These are phyloP conservation scores for Pichia eremophila DNA, from an alignment of 805 yeast genomes.

Conservation along the genomic window DNA sequence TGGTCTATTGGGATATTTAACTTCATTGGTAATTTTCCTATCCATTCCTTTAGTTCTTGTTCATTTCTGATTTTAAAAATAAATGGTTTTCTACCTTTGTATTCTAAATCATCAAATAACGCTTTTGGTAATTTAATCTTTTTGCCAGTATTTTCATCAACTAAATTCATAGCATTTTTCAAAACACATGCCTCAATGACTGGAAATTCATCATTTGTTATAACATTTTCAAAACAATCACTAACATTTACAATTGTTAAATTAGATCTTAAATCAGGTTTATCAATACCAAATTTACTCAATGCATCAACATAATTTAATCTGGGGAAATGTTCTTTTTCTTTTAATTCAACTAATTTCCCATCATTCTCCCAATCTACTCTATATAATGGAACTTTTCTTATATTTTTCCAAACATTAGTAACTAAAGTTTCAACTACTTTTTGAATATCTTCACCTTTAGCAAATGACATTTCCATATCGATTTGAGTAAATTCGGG, in stretches of 20 bases:
- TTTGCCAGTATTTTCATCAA: background rate
- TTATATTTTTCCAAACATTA: constrained; percentile 45
- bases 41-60: constrained; percentile 37
- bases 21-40: constrained; percentile 16
- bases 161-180: constrained; percentile 32
- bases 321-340: constrained; percentile 29
- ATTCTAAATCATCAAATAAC: constrained; percentile 32
- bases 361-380: constrained; percentile 24
- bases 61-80: constrained; percentile 41
- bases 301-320: constrained; percentile 64
- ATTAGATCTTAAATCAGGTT: constrained; percentile 77
- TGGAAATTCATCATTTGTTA: constrained; percentile 40
- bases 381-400: constrained; percentile 30
- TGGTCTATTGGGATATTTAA: constrained; percentile 5
- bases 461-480: constrained; percentile 82
- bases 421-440: constrained; percentile 52
- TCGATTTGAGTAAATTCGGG: constrained; percentile 98
- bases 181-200: constrained; percentile 69
- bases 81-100: constrained; percentile 49
- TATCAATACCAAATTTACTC: constrained; percentile 76
- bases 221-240: constrained; percentile 26
- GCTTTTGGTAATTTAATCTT: constrained; percentile 11
- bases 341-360: constrained; percentile 20
- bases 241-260: constrained; percentile 43
- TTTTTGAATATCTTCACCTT: constrained; percentile 53